These are phyloP conservation scores for Cymbopogon citratus DNA, from an alignment of 176 grass and related monocot species.

Conservation along the genomic window DNA sequence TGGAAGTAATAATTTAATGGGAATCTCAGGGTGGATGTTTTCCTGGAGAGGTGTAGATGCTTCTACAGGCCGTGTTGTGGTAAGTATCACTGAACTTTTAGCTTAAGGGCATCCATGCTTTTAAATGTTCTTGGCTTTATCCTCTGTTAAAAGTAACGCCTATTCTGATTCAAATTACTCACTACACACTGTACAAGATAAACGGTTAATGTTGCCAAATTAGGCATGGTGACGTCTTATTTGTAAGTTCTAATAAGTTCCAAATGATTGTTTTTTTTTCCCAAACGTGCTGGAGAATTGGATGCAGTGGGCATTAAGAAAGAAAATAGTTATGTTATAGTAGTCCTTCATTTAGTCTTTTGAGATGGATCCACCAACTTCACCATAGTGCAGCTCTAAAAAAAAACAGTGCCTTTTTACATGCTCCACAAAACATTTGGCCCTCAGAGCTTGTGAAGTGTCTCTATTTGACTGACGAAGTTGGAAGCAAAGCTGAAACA, in stretches of 20 bases:
- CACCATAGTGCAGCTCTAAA: neutral
- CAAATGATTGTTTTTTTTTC: neutral
- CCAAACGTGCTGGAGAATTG: neutral
- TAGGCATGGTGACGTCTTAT: neutral
- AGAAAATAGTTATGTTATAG: neutral
- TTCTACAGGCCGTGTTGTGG: constrained; percentile 52
- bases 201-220: neutral
- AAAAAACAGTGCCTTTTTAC: neutral
- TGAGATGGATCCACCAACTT: no score
- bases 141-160: neutral
- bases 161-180: neutral
- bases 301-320: neutral
- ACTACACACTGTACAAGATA: neutral
- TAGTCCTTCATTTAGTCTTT: neutral
- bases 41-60: constrained; percentile 68
- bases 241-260: neutral
- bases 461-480: no score
- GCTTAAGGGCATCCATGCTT: neutral
- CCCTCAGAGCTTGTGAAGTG: no score
- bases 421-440: no score
- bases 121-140: neutral
- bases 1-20: neutral
- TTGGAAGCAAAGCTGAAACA: no score
- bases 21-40: constrained; percentile 53
- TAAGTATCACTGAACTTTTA: constrained; percentile 16